Evolutionary conservation across 164 flowering plant species (phyloP).

Genomic region (Saururus chinensis): DNA sequence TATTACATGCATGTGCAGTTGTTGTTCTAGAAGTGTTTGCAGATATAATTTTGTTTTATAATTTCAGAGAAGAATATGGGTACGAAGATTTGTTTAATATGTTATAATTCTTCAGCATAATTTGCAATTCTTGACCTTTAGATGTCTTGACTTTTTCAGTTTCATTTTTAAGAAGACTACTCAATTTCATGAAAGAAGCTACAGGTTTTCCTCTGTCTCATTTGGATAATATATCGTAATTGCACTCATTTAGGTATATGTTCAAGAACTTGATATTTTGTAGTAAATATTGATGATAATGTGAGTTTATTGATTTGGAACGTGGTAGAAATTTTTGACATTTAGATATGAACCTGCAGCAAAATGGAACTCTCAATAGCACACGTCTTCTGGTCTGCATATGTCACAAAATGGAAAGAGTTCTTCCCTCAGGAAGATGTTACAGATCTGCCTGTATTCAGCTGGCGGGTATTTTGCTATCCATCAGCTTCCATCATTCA

Average conservation of each 20-base stretch:
- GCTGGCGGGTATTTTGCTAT: conserved; percentile 71
- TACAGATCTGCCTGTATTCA: conserved; percentile 58
- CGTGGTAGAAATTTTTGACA: not conserved
- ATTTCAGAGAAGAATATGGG: not conserved
- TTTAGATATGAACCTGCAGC: conserved; percentile 30
- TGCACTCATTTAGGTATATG: too few relatives aligned
- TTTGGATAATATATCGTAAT: not conserved
- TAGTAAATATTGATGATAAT: not conserved
- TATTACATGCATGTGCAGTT: not conserved
- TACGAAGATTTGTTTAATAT: too few relatives aligned
- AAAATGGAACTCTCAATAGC: conserved; percentile 44
- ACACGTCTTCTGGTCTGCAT: conserved; percentile 57
- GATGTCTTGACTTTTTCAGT: conserved; percentile 27
- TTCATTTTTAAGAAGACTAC: conserved; percentile 61
- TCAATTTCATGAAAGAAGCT: conserved; percentile 37
- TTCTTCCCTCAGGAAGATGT: conserved; percentile 52
- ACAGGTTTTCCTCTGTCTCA: conserved; percentile 33
- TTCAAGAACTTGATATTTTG: not conserved
- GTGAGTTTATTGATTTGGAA: conserved; percentile 1
- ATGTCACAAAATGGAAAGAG: conserved; percentile 53
- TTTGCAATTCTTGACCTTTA: not conserved
- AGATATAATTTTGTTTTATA: not conserved
- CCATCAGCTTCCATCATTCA: conserved; percentile 50
- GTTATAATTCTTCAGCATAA: not conserved
- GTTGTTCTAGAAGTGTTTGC: not conserved